phyloP scores from a whole-genome alignment of 306 rosid species.

The Cucumis cinereus region DNA sequence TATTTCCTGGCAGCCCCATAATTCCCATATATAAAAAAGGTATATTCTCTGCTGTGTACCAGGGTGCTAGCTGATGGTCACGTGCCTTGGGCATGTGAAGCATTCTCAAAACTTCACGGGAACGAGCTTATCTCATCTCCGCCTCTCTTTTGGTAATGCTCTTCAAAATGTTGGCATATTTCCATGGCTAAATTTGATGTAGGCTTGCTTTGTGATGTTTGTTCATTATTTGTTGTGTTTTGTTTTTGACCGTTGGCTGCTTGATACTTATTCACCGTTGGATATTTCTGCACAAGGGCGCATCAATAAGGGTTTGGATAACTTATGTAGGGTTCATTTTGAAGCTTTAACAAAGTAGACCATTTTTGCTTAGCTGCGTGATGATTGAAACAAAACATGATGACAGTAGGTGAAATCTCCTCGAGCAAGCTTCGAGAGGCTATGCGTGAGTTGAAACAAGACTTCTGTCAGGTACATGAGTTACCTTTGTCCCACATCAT shows the following conservation, averaged over 20 bases:
- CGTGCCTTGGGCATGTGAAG: slow-evolving; percentile 96
- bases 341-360: neutral
- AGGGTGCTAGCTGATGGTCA: slow-evolving; percentile 98
- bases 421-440: neutral
- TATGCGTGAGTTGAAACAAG: neutral
- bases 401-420: neutral
- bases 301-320: neutral
- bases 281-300: neutral
- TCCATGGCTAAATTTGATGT: neutral
- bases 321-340: neutral
- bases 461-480: neutral
- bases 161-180: neutral
- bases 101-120: slow-evolving; percentile 78
- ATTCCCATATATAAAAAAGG: neutral
- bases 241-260: neutral
- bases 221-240: neutral
- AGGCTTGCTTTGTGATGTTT: neutral
- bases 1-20: neutral
- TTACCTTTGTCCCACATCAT: too few relatives aligned
- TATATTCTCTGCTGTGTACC: slow-evolving; percentile 12
- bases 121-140: slow-evolving; percentile 53
- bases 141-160: slow-evolving; percentile 60
- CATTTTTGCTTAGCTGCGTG: neutral
- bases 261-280: neutral
- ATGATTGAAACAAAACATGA: neutral